Conservation (phyloP, 2,329 filamentous ascomycete species). For the Hypoxylon sp. region DNA sequence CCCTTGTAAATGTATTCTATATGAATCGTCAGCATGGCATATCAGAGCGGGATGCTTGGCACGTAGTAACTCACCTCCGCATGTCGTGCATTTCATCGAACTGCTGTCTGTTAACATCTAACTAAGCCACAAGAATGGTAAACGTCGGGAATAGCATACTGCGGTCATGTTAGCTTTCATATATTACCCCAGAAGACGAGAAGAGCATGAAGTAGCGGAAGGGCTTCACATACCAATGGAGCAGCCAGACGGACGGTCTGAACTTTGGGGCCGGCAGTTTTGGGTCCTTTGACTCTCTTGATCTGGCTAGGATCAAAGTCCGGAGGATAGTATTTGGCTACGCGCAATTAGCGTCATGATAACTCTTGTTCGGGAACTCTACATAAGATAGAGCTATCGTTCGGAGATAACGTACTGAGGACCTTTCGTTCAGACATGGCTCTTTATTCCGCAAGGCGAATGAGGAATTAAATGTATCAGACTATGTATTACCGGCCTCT, state of each 20-base stretch:
- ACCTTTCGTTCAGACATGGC: constrained; percentile 64
- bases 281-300: constrained; percentile 76
- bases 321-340: constrained; percentile 73
- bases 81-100: constrained; percentile 61
- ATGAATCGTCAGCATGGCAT: constrained; percentile 11
- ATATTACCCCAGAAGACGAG: constrained; percentile 37
- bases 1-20: constrained; percentile 44
- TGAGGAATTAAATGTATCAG: neutral
- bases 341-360: constrained; percentile 40
- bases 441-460: constrained; percentile 27
- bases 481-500: neutral
- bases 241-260: constrained; percentile 94
- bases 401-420: constrained; percentile 49
- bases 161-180: constrained; percentile 48
- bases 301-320: constrained; percentile 94
- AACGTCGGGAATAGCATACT: constrained; percentile 24
- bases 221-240: constrained; percentile 73
- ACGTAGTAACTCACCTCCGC: constrained; percentile 51
- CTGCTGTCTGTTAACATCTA: constrained; percentile 16
- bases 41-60: neutral
- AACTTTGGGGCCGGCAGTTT: constrained; percentile 81
- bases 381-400: neutral
- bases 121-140: neutral
- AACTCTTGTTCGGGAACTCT: neutral
- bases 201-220: constrained; percentile 53